Conservation (phyloP, 345 rosid genomes). For the Eucalyptus cloeziana region DNA sequence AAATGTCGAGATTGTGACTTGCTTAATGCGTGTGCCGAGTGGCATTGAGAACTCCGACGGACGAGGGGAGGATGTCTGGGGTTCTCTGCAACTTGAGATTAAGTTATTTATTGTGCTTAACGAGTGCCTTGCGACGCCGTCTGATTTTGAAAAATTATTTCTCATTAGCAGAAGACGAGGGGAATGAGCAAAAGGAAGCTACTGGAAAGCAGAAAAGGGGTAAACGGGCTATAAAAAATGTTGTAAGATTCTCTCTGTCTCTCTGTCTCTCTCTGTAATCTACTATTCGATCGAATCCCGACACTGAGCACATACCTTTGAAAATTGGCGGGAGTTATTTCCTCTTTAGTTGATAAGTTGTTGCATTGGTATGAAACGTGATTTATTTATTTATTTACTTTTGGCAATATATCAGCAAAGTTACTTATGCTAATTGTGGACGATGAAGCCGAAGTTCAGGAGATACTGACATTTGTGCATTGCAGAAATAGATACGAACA, state of each 20-base stretch:
- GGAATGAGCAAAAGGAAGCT: slow-evolving; percentile 25
- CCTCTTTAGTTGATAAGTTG: not conserved
- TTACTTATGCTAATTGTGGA: not conserved
- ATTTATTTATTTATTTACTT: not conserved
- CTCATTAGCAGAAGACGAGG: slow-evolving; percentile 47
- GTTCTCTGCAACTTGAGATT: not conserved
- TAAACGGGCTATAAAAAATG: slow-evolving; percentile 14
- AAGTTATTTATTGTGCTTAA: not conserved
- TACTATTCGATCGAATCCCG: not conserved
- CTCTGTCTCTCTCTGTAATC: not conserved
- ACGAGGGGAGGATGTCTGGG: not conserved
- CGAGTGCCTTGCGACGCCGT: not conserved
- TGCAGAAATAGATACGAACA: not conserved
- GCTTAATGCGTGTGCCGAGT: not conserved
- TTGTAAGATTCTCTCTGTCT: slow-evolving; percentile 1
- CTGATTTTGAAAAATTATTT: not conserved
- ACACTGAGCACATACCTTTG: not conserved
- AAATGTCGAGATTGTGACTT: not conserved
- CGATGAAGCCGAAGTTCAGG: not conserved
- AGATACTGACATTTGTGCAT: not conserved
- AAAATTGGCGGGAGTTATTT: not conserved
- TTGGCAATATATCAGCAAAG: not conserved
- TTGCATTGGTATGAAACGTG: not conserved
- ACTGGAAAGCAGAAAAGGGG: slow-evolving; percentile 41
- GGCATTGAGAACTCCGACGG: not conserved